Evolutionary conservation across 2,329 filamentous ascomycete genomes (phyloP), one percentile per base, ranked within the genome.

Genomic region (Fusarium continuum): DNA sequence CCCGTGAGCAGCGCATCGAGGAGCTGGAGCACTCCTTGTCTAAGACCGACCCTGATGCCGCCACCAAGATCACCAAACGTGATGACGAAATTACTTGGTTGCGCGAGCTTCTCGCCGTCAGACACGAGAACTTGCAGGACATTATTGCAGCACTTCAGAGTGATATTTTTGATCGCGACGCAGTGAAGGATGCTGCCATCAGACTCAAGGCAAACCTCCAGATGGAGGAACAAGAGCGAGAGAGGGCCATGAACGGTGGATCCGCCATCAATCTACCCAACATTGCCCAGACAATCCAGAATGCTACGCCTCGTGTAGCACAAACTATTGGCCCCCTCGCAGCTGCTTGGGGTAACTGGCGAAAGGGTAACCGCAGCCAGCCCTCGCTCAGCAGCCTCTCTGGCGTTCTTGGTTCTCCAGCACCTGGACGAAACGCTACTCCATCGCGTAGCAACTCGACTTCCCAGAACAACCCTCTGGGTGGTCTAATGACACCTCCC

Each of bases 321-420:
- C 89, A 96, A 73, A 90, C 90, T 5, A 89, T 97, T 20, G 92
- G 86, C 2, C 87, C 86, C 20, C 75, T 89, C 31, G 85, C 92
- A n/a, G 92, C 93, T n/a, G 94, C 93, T n/a, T 96, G 93, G 87
- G 93, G 92, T 40, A 97, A 90, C 76, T 97, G 94, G 94, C 89
- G 93, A 47, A 94, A 90, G 74, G 86, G 84, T 14, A 84, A 82
- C 68, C 85, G 84, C 16, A 83, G 81, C 68, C 85, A 86, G 52
- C 78, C 78, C 6, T 77, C 79, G 14, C 80, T 83, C 62, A 74
- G 75, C 50, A 79, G 80, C 71, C 70, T 87, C 36, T 80, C 86
- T 46, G 77, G 81, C 10, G 78, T 76, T 22, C 69, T 81, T 31
- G 78, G 77, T 45, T 80, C 83, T 7, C 79, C 83, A 13, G 76